Evolutionary conservation across 73 alveolate genomes (phyloP).

Genomic region (Halteria grandinella): DNA sequence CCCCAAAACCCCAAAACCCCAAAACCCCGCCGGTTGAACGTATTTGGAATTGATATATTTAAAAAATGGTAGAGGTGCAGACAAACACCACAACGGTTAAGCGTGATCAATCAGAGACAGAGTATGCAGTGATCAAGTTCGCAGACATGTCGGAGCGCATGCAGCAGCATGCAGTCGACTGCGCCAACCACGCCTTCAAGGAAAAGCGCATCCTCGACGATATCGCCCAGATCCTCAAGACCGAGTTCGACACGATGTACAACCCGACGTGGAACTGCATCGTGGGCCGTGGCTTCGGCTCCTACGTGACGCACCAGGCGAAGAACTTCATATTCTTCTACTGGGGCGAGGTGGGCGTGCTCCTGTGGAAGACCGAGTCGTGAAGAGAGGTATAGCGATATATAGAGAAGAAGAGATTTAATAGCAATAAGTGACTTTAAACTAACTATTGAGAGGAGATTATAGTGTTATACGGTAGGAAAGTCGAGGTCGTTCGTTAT

Average conservation of each 20-base stretch:
- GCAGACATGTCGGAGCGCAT: constrained; percentile 76
- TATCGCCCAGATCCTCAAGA: constrained; percentile 74
- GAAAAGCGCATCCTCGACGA: constrained; percentile 69
- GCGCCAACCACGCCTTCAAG: constrained; percentile 72
- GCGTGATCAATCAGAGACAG: constrained; percentile 24
- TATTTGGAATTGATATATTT: too few relatives aligned
- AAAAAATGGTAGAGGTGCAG: too few relatives aligned
- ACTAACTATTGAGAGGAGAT: background rate
- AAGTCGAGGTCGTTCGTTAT: background rate
- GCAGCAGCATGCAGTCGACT: constrained; percentile 84
- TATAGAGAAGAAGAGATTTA: background rate
- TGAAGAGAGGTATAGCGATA: background rate
- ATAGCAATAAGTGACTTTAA: too few relatives aligned
- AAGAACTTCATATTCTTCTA: constrained; percentile 83
- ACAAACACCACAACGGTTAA: too few relatives aligned
- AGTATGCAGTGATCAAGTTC: constrained; percentile 62
- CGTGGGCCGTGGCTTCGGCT: constrained; percentile 78
- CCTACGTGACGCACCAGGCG: constrained; percentile 78
- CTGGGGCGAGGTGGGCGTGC: constrained; percentile 84
- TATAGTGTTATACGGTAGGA: background rate
- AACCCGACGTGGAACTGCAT: constrained; percentile 82
- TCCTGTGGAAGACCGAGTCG: constrained; percentile 75
- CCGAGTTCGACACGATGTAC: constrained; percentile 78
- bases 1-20: too few relatives aligned
- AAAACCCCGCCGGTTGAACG: too few relatives aligned